Conservation (phyloP, 2,329 filamentous ascomycete species). For the Torrubiella hemipterigena region DNA sequence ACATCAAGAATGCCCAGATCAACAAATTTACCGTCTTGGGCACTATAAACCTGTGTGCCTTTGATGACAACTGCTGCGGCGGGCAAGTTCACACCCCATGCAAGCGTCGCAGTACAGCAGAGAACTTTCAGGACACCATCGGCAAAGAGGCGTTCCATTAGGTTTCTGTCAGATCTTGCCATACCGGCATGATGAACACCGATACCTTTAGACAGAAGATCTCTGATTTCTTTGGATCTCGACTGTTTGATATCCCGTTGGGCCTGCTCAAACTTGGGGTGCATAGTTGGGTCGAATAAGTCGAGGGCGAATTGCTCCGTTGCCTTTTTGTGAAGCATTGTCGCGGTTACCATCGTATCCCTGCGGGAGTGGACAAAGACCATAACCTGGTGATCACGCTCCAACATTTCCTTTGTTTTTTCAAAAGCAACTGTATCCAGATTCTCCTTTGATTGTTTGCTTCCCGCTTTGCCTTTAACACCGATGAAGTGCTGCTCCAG, state of each 20-base stretch:
- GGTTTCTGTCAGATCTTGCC: slow-evolving; percentile 83
- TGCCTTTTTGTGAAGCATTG: slow-evolving; percentile 77
- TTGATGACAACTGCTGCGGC: slow-evolving; percentile 97
- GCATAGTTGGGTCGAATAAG: slow-evolving; percentile 68
- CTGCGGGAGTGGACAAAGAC: slow-evolving; percentile 96
- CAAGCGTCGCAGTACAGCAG: slow-evolving; percentile 94
- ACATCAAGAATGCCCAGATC: slow-evolving; percentile 95
- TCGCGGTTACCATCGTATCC: slow-evolving; percentile 82
- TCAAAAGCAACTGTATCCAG: slow-evolving; percentile 81
- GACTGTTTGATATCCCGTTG: slow-evolving; percentile 76
- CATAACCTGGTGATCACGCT: slow-evolving; percentile 93
- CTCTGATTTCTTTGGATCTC: slow-evolving; percentile 75
- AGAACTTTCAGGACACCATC: slow-evolving; percentile 93
- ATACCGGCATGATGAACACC: slow-evolving; percentile 96
- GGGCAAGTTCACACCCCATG: slow-evolving; percentile 97
- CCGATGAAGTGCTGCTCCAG: slow-evolving; percentile 96
- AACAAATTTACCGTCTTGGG: slow-evolving; percentile 91
- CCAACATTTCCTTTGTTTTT: slow-evolving; percentile 88
- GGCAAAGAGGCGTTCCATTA: slow-evolving; percentile 86
- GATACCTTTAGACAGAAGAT: slow-evolving; percentile 80
- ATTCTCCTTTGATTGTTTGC: slow-evolving; percentile 75
- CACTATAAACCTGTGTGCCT: slow-evolving; percentile 92
- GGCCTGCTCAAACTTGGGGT: slow-evolving; percentile 71
- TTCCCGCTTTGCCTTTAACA: slow-evolving; percentile 80
- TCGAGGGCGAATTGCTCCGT: slow-evolving; percentile 67